These are phyloP conservation scores for Dryadomyces sulphureus DNA, from an alignment of 2,329 filamentous ascomycete species.

Conservation along the genomic window DNA sequence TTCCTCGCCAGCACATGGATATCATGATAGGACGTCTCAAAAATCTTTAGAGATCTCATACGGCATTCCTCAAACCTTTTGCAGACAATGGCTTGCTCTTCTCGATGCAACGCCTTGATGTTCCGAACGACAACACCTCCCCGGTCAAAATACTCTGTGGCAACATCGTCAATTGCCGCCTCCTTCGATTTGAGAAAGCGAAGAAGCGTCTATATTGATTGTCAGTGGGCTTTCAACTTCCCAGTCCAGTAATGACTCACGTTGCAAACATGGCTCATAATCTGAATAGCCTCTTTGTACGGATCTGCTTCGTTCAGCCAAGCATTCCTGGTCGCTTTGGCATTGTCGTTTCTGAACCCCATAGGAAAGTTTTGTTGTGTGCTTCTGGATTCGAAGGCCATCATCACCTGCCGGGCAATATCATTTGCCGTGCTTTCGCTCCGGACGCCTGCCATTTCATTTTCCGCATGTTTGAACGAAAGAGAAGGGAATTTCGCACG, in stretches of 20 bases:
- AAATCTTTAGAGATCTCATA: background rate
- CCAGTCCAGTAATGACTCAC: background rate
- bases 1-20: background rate
- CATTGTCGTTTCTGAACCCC: background rate
- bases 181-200: slow-evolving; percentile 12
- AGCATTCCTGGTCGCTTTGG: background rate
- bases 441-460: background rate
- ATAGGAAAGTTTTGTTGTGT: too few relatives aligned
- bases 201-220: slow-evolving; percentile 5
- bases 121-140: slow-evolving; percentile 2
- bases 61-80: slow-evolving; percentile 1
- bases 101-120: slow-evolving; percentile 2
- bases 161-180: slow-evolving; percentile 9
- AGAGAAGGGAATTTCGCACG: background rate
- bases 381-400: background rate
- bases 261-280: slow-evolving; percentile 11
- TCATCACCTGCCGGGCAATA: slow-evolving; percentile 8
- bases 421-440: background rate
- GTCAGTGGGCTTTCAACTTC: background rate
- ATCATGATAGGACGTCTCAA: slow-evolving; percentile 2
- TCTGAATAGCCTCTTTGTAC: slow-evolving; percentile 8
- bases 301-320: slow-evolving; percentile 9
- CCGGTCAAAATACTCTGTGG: slow-evolving; percentile 8
- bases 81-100: background rate
- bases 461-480: background rate